phyloP scores from a whole-genome alignment of 208 protist species.

The Histomonas meleagridis region DNA sequence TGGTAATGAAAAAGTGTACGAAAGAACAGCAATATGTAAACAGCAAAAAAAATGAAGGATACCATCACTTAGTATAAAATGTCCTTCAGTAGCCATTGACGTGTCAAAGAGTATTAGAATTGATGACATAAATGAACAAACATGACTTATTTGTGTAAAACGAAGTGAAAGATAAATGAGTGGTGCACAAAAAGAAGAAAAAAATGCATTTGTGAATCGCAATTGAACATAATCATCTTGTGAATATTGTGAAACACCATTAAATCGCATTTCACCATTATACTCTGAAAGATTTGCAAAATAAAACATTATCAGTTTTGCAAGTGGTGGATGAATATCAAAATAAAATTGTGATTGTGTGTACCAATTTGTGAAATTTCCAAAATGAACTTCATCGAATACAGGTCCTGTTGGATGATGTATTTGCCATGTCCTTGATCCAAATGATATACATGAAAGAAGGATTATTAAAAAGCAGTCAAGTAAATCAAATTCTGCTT shows the following conservation, averaged over 20 bases:
- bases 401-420: background rate
- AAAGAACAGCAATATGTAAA: background rate
- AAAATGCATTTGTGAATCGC: background rate
- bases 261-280: background rate
- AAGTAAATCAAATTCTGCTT: too few species aligned
- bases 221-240: background rate
- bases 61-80: constrained; percentile 30
- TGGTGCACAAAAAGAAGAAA: constrained; percentile 29
- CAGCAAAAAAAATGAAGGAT: constrained; percentile 25
- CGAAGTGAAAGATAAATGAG: background rate
- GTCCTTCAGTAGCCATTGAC: background rate
- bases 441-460: too few species aligned
- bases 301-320: background rate
- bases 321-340: constrained; percentile 27
- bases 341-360: background rate
- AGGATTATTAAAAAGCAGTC: too few species aligned
- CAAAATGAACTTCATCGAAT: constrained; percentile 34
- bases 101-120: background rate
- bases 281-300: constrained; percentile 19
- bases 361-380: constrained; percentile 36
- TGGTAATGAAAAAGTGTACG: background rate
- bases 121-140: background rate
- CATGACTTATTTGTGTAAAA: background rate
- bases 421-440: background rate
- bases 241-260: background rate